Conservation (phyloP, 1,284 basidiomycete genomes). For the Abortiporus biennis region DNA sequence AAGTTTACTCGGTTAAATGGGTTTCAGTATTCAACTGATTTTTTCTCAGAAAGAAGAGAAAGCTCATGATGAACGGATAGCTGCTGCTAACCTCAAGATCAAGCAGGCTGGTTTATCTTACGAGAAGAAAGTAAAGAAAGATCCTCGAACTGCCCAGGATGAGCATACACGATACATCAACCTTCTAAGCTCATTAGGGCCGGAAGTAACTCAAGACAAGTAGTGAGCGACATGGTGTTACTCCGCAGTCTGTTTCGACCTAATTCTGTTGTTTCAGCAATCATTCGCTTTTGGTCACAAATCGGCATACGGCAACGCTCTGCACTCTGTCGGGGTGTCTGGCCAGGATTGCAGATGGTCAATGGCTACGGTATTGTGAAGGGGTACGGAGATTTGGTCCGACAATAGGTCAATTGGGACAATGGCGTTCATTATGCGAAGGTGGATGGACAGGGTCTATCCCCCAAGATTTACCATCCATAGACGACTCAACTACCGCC, state of each 20-base stretch:
- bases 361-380: constrained; percentile 72
- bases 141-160: constrained; percentile 56
- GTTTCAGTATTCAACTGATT: constrained; percentile 1
- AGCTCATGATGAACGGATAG: constrained; percentile 63
- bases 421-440: constrained; percentile 70
- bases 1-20: constrained; percentile 17
- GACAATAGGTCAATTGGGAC: constrained; percentile 58
- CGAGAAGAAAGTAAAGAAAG: constrained; percentile 76
- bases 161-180: constrained; percentile 75
- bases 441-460: constrained; percentile 59
- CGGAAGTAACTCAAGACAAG: constrained; percentile 74
- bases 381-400: constrained; percentile 58
- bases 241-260: constrained; percentile 5
- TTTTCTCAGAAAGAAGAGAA: constrained; percentile 68
- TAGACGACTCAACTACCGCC: constrained; percentile 20
- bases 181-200: constrained; percentile 64
- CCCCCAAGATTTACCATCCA: constrained; percentile 47
- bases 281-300: constrained; percentile 55
- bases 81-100: constrained; percentile 64
- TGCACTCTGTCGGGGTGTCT: constrained; percentile 58
- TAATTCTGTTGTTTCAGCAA: constrained; percentile 43
- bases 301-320: constrained; percentile 52
- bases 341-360: constrained; percentile 65
- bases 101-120: constrained; percentile 71
- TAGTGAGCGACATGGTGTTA: constrained; percentile 39